Base-by-base conservation (phyloP, 225 moss, liverwort and hornwort species). In the Antitrichia curtipendula region DNA sequence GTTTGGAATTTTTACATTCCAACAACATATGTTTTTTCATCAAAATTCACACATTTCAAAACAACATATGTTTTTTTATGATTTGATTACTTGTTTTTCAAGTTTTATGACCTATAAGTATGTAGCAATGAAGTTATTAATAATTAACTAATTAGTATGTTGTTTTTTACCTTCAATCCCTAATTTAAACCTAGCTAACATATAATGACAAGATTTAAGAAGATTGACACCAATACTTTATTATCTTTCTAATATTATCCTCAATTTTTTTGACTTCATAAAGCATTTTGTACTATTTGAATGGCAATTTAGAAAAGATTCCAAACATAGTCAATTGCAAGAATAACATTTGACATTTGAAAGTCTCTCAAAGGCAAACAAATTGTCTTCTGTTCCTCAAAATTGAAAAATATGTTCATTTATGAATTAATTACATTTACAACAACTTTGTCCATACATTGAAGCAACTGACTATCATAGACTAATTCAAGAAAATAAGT, bases 71-170 rank as follows among this genome's bases (percentile, higher is more conserved):
- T 10, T 73, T 0, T 29, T 49, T 49, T 6, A 7, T 19, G 7
- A 49, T 74, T 73, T 74, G 32, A 49, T 74, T 49, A 12, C 10
- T 19, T 74, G 10, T 18, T 7, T 31, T 1, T 4, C 2, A 7
- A 31, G 18, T 47, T 29, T 29, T 0, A 0, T 47, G 0, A 5
- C 7, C 49, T 49, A 49, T 2, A 74, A 49, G 1, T 49, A 0
- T 31, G 0, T 12, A 20, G 1, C 32, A 74, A 49, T 32, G 12
- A 4, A 74, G 2, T 74, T 43, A 43, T 71, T 1, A 49, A 49
- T 12, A 47, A 32, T 31, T 20, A 74, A 6, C 12, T 31, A 31
- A 49, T 32, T 4, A 74, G 1, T 32, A 10, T 32, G 3, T 20
- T 74, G 0, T 3, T 72, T 19, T 74, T 32, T 0, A 47, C 2